Conservation (phyloP, 345 rosid species). For the Populus alba region DNA sequence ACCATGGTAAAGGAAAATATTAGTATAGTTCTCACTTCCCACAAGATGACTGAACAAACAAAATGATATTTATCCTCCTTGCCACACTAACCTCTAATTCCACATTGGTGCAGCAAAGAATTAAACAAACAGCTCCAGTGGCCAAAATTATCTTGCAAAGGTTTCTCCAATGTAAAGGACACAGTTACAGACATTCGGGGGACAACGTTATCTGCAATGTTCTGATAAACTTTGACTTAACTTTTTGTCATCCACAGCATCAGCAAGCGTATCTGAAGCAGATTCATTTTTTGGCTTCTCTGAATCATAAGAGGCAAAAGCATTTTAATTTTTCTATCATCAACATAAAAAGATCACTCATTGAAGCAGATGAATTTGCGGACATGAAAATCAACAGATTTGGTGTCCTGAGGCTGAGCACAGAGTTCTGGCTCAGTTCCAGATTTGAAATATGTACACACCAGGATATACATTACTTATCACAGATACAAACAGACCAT, state of each 20-base stretch:
- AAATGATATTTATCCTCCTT: neutral
- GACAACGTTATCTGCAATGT: neutral
- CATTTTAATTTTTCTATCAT: neutral
- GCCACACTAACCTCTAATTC: neutral
- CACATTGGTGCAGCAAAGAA: neutral
- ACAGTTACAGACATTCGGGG: neutral
- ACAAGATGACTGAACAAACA: neutral
- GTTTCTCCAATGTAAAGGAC: neutral
- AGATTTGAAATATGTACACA: neutral
- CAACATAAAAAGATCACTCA: neutral
- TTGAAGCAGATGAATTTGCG: neutral
- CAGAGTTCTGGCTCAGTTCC: neutral
- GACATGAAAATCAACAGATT: neutral
- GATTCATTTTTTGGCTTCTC: neutral
- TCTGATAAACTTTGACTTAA: neutral
- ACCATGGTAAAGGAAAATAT: neutral
- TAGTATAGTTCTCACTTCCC: neutral
- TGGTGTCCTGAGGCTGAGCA: neutral
- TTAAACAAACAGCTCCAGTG: neutral
- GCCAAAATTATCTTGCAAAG: neutral
- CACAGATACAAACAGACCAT: neutral
- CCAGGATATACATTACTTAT: no score
- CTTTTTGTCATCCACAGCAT: neutral
- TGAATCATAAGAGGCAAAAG: neutral
- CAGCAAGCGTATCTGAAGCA: neutral